Conservation (phyloP, 805 yeast genomes). For the Lipomyces orientalis region DNA sequence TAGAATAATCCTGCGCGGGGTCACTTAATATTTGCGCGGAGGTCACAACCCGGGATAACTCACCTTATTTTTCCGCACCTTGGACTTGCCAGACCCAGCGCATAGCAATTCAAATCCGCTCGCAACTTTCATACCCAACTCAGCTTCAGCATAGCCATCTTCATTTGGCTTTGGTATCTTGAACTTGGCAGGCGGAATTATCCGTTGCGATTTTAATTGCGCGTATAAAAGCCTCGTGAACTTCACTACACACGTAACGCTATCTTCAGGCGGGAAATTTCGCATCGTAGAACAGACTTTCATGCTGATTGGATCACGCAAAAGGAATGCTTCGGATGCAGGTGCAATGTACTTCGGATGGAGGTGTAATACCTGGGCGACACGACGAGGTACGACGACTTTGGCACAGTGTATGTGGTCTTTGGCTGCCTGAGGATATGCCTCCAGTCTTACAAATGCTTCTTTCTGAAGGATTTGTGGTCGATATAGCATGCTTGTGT, state of each 20-base stretch:
- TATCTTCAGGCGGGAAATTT: conserved; percentile 36
- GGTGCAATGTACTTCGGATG: conserved; percentile 37
- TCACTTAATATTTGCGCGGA: not conserved
- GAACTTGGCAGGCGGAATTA: conserved; percentile 30
- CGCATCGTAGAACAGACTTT: conserved; percentile 32
- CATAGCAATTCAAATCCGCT: conserved; percentile 40
- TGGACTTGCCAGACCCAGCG: conserved; percentile 24
- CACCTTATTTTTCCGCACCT: conserved; percentile 5
- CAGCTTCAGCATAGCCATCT: conserved; percentile 26
- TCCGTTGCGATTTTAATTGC: conserved; percentile 36
- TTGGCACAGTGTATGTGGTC: conserved; percentile 36
- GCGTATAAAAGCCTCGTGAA: conserved; percentile 40
- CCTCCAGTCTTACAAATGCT: conserved; percentile 24
- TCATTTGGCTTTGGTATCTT: conserved; percentile 17
- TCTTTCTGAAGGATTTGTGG: conserved; percentile 20
- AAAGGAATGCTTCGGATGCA: conserved; percentile 37
- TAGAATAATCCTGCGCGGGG: conserved; percentile 10
- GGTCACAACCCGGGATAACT: not conserved
- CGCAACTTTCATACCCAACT: conserved; percentile 40
- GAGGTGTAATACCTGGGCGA: conserved; percentile 38
- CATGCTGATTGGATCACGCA: conserved; percentile 35
- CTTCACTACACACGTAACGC: conserved; percentile 34
- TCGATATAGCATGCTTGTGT: not conserved
- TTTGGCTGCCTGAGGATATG: conserved; percentile 34
- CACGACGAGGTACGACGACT: conserved; percentile 37